Evolutionary conservation across 1,139 yeast species (phyloP), one percentile per base, ranked within the genome.

Genomic region (Groenewaldozyma sp.): DNA sequence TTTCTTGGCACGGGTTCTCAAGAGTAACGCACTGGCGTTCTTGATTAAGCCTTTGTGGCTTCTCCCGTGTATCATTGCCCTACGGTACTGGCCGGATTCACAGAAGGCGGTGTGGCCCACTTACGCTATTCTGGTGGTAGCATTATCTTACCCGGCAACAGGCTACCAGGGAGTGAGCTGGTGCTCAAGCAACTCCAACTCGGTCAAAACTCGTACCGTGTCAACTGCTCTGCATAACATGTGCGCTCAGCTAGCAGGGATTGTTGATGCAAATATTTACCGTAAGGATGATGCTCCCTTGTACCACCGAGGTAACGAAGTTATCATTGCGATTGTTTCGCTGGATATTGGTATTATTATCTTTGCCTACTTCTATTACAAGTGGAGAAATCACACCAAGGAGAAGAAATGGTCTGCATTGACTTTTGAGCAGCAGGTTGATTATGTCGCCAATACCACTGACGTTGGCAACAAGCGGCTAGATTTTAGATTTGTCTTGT

Each of bases 171-270:
- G 37, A 11, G 37, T 35, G 11, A 35, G 37, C 17, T 75, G 82
- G 78, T 69, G 73, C 38, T 75, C 82, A 1, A 59, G 73, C 38
- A 78, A 78, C 49, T 68, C 83, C 10, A 74, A 75, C 47, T 67
- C 78, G 22, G 77, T 79, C 19, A 60, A 76, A 34, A 64, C 74
- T 4, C 64, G 87, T 49, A 71, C 84, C 0, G 71, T 78, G 9
- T 67, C 77, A 19, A 70, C 81, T 2, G 78, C 87, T 0, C 44
- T 78, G 28, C 76, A 76, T 55, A 80, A 78, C 52, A 76, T 78
- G 63, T 66, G 66, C 48, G 76, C 73, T 1, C 86, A 79, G 55
- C 56, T 72, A 1, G 78, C 78, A 1, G 57, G 63, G 34, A 71
- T 78, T 39, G 62, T 71, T 7, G 62, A 71, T 2, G 62, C 73